Evolutionary conservation across 257 asterid genomes (phyloP), one percentile per base, ranked within the genome.

Genomic region (Solanum appendiculatum): DNA sequence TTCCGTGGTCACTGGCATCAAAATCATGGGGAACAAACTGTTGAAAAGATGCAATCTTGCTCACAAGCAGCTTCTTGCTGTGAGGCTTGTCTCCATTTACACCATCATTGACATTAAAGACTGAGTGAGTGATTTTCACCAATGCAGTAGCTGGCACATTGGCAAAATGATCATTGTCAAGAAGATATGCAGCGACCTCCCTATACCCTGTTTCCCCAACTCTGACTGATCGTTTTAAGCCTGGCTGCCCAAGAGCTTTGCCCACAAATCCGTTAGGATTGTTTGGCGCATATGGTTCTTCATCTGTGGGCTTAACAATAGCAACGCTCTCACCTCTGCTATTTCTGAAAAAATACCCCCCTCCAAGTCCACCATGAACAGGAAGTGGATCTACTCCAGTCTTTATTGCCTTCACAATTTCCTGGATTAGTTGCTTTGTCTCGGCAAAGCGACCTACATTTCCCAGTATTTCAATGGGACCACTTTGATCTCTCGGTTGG

Each of bases 201-300:
- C 99, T 91, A 89, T 86, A 95, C 42, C 99, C 99, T 3, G 98
- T 96, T 90, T 96, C 99, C 11, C 99, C 99, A 69, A 96, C 98
- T 87, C 99, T 89, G 42, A 97, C 98, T 0, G 98, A 92, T 23
- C 98, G 95, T 85, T 97, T 97, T 14, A 97, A 88, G 81, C 99
- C 99, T 0, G 99, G 99, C 83, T 94, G 98, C 31, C 99, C 99
- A 60, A 97, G 98, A 87, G 96, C 97, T 86, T 95, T 97, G 42
- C 99, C 99, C 44, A 94, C 94, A 90, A 97, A 97, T 68, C 99
- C 99, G 91, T 97, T 97, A 0, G 99, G 99, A 82, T 97, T 97
- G 88, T 97, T 95, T 0, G 99, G 99, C 7, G 99, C 99, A 86
- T 93, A 97, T 13, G 99, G 99, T 60, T 97, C 99, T 88, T 97